Base-by-base conservation (phyloP, 148 eudicot genomes). In the Hydrangea macrophylla region DNA sequence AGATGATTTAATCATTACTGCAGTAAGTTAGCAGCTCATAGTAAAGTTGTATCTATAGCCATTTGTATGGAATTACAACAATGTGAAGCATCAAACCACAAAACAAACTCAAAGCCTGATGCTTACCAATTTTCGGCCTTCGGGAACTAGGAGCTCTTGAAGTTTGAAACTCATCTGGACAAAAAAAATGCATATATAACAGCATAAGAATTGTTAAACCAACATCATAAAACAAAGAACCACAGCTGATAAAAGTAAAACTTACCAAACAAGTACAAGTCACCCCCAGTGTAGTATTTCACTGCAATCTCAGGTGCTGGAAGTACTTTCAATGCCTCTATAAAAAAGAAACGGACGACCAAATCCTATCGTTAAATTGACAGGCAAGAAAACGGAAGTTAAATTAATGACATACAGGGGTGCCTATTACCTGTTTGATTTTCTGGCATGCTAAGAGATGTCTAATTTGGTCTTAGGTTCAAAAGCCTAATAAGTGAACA, bases 201-300 rank as follows among this genome's bases (percentile, higher is more conserved):
- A n/a, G n/a, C n/a, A n/a, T 37, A 27, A 55, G 42, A 67, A 37
- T 60, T 40, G 58, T 50, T 62, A 67, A 68, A 65, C 44, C 28
- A 27, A 33, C 2, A 39, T 50, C 5, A 65, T 60, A 10, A 22
- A 27, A 55, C 13, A 28, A 13, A 53, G 62, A 42, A 65, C 60
- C 32, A 48, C 6, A 58, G 58, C 60, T 39, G 18, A 72, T 11
- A 68, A 68, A 69, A 62, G 35, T 36, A 44, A 15, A 62, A 72
- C 97, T 80, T 79, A 95, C 99, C 99, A 70, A 95, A 95, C 78
- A 95, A 80, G 80, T 95, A 95, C 78, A 95, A 62, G 81, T 94
- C 99, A 35, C 73, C 97, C 35, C 83, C 85, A 7, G 97, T 91
- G 78, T 94, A 94, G 81, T 94, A 94, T 75, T 77, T 87, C 65